Conservation (phyloP, 768 basidiomycete species). For the Suillus subaureus region DNA sequence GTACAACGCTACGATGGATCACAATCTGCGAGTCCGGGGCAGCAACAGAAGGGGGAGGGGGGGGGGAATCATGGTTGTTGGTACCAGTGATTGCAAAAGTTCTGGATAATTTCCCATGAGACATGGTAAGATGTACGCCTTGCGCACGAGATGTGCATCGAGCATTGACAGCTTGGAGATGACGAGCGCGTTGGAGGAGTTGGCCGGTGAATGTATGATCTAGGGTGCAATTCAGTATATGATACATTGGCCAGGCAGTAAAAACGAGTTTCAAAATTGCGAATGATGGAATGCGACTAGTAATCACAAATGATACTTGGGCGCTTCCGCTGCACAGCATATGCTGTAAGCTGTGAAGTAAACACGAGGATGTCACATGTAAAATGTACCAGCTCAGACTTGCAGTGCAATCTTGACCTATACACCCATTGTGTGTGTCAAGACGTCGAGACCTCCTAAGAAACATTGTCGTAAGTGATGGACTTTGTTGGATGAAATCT, state of each 20-base stretch:
- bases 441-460: neutral
- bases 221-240: neutral
- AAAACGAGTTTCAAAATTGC: neutral
- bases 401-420: neutral
- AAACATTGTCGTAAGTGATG: neutral
- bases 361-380: neutral
- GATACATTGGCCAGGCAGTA: neutral
- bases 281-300: neutral
- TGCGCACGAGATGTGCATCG: no score
- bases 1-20: no score
- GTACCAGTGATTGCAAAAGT: neutral
- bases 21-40: no score
- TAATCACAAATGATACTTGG: neutral
- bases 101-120: neutral
- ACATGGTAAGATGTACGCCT: neutral
- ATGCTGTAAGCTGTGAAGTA: neutral
- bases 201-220: no score
- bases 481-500: neutral
- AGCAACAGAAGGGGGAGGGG: no score
- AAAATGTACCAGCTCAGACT: neutral
- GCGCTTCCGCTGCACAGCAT: neutral
- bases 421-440: neutral
- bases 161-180: neutral
- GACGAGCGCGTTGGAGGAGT: neutral
- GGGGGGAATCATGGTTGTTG: no score